Evolutionary conservation across 2,329 filamentous ascomycete genomes (phyloP).

Genomic region (Verticillium tricorpus): DNA sequence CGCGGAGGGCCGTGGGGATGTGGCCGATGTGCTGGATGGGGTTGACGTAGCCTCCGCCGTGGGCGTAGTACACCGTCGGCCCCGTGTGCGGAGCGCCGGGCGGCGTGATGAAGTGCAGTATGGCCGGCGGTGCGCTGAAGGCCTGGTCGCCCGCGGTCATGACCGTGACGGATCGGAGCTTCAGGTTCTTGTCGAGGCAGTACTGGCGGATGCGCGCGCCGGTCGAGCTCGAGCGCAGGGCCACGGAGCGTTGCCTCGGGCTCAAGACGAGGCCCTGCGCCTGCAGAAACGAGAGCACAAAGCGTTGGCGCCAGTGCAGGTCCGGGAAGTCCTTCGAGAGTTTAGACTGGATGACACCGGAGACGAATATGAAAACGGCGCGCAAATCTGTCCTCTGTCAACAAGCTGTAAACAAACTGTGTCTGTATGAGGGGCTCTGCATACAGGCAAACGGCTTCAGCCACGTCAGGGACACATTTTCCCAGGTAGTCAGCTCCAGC

Average conservation of each 20-base stretch:
- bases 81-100: not conserved
- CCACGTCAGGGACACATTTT: not conserved
- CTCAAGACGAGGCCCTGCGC: not conserved
- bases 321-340: not conserved
- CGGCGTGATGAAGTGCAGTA: slow-evolving; percentile 14
- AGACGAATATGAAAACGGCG: not conserved
- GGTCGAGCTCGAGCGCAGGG: not conserved
- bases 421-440: not conserved
- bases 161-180: slow-evolving; percentile 3
- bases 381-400: not conserved
- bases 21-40: slow-evolving; percentile 12
- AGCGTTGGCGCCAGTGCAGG: slow-evolving; percentile 8
- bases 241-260: not conserved
- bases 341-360: not conserved
- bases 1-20: slow-evolving; percentile 13
- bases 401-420: not conserved
- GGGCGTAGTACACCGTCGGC: slow-evolving; percentile 15
- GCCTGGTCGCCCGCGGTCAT: not conserved
- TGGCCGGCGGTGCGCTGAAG: not conserved
- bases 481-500: not conserved
- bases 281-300: slow-evolving; percentile 2
- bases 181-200: not conserved
- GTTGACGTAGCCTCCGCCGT: slow-evolving; percentile 18
- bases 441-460: not conserved
- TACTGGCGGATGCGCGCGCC: not conserved